Evolutionary conservation across 2,329 filamentous ascomycete species (phyloP), one percentile per base, ranked within the genome.

Genomic region (Cercospora berteroae): DNA sequence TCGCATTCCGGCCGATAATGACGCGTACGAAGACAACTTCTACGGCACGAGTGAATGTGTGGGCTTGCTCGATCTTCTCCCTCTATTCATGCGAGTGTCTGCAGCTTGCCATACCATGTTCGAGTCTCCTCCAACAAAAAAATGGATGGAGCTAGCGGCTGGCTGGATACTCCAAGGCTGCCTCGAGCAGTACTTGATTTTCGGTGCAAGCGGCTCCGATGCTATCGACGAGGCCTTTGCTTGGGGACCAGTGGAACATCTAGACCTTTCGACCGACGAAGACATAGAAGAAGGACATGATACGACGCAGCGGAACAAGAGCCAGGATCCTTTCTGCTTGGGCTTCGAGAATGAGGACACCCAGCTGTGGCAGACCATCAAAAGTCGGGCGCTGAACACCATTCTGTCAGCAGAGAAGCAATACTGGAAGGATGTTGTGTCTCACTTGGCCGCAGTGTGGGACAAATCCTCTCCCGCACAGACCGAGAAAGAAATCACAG

Each of bases 91-190:
- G 71, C 75, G 79, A 29, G 76, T 87, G 1, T 84, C 83, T 18
- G 77, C 79, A 3, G 73, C 78, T 6, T 77, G 81, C 13, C 72
- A 72, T 6, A 67, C 52, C n/a, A 67, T 73, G 52, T 69, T 76
- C 31, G 72, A 76, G 31, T 76, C 79, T 42, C 79, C 76, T 71
- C 76, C 80, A 4, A 78, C 74, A 5, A 42, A 63, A 6, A 74
- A 78, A 10, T 85, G 83, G 81, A 80, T 83, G 71, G 76, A 82
- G 23, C 73, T 85, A 9, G 79, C 81, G 0, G 80, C 78, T 0
- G 77, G 80, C 16, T 83, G 84, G 66, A 83, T 86, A 79, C 71
- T 83, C 8, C 83, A 86, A 67, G 81, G 83, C 39, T 79, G 79
- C 8, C 68, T 85, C 4, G 84, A 87, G 73, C 82, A 84, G 65